Conservation (phyloP, 192 early-diverging fungal genomes). For the Lobosporangium transversale region DNA sequence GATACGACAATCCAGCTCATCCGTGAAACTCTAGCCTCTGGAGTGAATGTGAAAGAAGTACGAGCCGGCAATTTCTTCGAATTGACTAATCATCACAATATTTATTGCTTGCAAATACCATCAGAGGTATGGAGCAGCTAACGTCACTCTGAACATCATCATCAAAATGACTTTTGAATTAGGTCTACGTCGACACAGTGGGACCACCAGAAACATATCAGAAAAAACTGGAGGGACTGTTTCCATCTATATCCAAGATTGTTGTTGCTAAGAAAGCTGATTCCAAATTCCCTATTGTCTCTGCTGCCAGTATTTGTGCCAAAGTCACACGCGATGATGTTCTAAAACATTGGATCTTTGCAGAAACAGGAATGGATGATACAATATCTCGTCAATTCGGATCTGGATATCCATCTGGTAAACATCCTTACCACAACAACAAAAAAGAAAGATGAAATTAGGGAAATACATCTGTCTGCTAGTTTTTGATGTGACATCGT, state of each 20-base stretch:
- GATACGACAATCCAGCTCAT: constrained; percentile 93
- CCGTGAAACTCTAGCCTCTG: constrained; percentile 64
- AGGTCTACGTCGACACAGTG: constrained; percentile 96
- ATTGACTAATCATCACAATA: too few species aligned
- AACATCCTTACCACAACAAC: background rate
- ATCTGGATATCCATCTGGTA: constrained; percentile 90
- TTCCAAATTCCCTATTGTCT: constrained; percentile 91
- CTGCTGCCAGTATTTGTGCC: constrained; percentile 95
- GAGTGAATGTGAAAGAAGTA: constrained; percentile 78
- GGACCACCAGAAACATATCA: constrained; percentile 92
- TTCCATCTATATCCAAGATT: constrained; percentile 78
- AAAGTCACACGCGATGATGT: constrained; percentile 87
- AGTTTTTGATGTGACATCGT: background rate
- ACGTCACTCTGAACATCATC: background rate
- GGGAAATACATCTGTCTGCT: background rate
- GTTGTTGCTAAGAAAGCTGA: constrained; percentile 96
- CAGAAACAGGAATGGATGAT: constrained; percentile 62
- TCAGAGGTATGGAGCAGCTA: background rate
- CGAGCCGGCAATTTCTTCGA: too few species aligned
- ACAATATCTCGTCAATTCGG: constrained; percentile 73
- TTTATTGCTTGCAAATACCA: background rate
- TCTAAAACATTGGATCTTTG: constrained; percentile 72
- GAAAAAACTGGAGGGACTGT: constrained; percentile 73
- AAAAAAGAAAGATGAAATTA: too few species aligned
- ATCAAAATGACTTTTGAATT: background rate